Evolutionary conservation across 2,329 filamentous ascomycete species (phyloP).

Genomic region (Colletotrichum coccodes): DNA sequence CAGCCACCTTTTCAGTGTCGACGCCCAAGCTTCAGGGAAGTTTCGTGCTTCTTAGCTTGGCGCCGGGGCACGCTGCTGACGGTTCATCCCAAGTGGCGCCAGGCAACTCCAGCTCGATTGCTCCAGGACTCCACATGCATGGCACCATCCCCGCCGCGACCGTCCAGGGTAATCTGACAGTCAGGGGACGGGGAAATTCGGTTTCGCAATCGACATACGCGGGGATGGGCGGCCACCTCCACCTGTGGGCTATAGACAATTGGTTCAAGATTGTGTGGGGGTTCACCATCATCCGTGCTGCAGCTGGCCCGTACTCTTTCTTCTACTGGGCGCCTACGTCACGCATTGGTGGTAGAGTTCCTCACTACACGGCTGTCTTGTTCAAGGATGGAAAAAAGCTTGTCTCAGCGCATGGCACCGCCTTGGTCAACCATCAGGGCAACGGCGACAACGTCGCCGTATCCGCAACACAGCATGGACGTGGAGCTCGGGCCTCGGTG

Average conservation of each 20-base stretch:
- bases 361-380: not conserved
- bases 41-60: not conserved
- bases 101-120: not conserved
- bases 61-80: not conserved
- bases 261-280: constrained; percentile 10
- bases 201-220: not conserved
- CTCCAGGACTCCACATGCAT: not conserved
- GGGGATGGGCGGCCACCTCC: not conserved
- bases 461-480: not conserved
- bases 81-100: not conserved
- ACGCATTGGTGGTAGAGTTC: not conserved
- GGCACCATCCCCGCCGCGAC: not conserved
- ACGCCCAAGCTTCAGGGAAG: not conserved
- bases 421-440: not conserved
- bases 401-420: not conserved
- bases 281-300: not conserved
- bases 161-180: not conserved
- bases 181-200: not conserved
- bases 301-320: constrained; percentile 9
- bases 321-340: not conserved
- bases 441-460: not conserved
- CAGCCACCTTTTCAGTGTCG: not conserved
- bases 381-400: constrained; percentile 8
- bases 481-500: not conserved
- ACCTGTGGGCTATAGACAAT: constrained; percentile 3